Evolutionary conservation across 768 basidiomycete genomes (phyloP).

Genomic region (Tulasnella sp.): DNA sequence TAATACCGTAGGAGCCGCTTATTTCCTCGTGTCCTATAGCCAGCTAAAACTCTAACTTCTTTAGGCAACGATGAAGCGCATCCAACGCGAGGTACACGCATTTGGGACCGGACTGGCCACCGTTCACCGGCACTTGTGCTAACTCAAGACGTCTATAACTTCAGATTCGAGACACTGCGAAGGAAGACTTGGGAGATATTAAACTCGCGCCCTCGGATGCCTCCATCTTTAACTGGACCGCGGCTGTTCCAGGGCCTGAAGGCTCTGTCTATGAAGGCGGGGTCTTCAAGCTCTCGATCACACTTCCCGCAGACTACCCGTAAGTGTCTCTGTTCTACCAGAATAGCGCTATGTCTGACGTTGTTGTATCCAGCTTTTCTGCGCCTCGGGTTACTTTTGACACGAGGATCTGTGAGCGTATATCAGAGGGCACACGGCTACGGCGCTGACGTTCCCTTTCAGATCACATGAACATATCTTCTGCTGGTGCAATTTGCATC

Average conservation of each 20-base stretch:
- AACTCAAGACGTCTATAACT: not conserved
- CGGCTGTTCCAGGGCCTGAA: slow-evolving; percentile 69
- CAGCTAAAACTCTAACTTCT: not conserved
- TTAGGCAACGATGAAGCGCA: slow-evolving; percentile 56
- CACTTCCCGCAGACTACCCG: slow-evolving; percentile 69
- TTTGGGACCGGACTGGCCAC: no score
- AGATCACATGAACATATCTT: slow-evolving; percentile 61
- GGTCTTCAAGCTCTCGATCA: slow-evolving; percentile 56
- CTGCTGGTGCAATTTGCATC: slow-evolving; percentile 51
- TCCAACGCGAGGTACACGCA: slow-evolving; percentile 48
- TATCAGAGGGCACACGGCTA: not conserved
- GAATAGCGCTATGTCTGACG: slow-evolving; percentile 4
- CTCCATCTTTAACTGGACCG: slow-evolving; percentile 60
- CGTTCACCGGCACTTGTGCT: not conserved
- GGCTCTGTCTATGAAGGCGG: slow-evolving; percentile 74
- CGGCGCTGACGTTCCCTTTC: not conserved
- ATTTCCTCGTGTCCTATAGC: not conserved
- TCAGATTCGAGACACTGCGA: slow-evolving; percentile 57
- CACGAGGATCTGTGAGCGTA: slow-evolving; percentile 31
- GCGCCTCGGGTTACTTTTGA: slow-evolving; percentile 67
- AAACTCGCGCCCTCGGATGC: slow-evolving; percentile 53
- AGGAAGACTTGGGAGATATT: slow-evolving; percentile 72
- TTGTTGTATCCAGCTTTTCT: slow-evolving; percentile 45
- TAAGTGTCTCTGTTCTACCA: slow-evolving; percentile 24
- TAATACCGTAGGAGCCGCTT: not conserved